Evolutionary conservation across 2,329 filamentous ascomycete species (phyloP).

Genomic region (Aureobasidium leucospermi): DNA sequence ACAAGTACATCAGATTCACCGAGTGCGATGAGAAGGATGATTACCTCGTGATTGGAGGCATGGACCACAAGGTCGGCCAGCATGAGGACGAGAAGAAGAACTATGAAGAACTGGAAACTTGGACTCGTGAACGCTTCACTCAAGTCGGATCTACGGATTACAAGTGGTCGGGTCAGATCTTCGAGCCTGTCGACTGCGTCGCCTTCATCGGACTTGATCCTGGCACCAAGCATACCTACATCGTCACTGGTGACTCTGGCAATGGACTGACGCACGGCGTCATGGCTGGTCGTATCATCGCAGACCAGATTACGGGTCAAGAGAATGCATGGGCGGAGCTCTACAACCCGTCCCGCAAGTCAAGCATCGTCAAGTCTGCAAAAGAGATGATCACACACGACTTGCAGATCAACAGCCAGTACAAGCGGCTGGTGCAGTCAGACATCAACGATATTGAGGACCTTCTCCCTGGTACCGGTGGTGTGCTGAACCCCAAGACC

Average conservation of each 20-base stretch:
- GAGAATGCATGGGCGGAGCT: conserved; percentile 43
- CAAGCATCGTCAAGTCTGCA: conserved; percentile 38
- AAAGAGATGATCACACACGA: conserved; percentile 45
- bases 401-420: conserved; percentile 49
- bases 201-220: conserved; percentile 51
- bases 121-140: conserved; percentile 48
- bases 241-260: conserved; percentile 51
- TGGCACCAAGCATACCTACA: conserved; percentile 44
- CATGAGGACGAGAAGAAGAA: conserved; percentile 35
- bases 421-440: conserved; percentile 46
- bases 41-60: conserved; percentile 50
- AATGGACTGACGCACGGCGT: conserved; percentile 52
- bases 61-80: conserved; percentile 54
- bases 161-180: conserved; percentile 51
- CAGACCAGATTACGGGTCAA: conserved; percentile 47
- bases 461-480: conserved; percentile 42
- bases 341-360: conserved; percentile 45
- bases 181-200: conserved; percentile 49
- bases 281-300: conserved; percentile 45
- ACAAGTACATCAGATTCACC: conserved; percentile 51
- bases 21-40: conserved; percentile 47
- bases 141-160: conserved; percentile 45
- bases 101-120: conserved; percentile 46
- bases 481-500: conserved; percentile 43
- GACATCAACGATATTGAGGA: conserved; percentile 53